A percentile compares a stretch with the other conserved stretches of the same genome.
These are phyloP conservation scores for Cryptosporidium sp. DNA, from an alignment of 169 alveolate species.

Conservation along the genomic window DNA sequence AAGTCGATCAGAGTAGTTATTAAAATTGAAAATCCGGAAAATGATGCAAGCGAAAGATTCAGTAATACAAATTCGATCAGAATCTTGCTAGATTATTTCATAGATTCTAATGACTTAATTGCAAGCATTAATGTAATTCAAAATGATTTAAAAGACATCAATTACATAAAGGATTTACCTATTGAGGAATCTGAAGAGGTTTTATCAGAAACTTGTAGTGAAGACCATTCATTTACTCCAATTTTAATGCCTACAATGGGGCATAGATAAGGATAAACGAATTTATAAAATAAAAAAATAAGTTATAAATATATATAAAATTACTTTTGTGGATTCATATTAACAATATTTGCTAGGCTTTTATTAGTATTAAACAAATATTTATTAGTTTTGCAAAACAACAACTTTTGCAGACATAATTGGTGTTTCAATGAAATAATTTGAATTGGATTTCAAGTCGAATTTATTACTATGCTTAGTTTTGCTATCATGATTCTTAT, in stretches of 20 bases:
- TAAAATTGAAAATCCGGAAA: constrained; percentile 55
- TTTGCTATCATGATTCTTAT: background rate
- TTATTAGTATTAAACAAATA: no score
- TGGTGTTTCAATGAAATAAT: constrained; percentile 30
- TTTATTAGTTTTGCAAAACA: constrained; percentile 19
- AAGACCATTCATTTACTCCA: constrained; percentile 41
- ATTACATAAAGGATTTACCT: background rate
- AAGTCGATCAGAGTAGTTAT: constrained; percentile 55
- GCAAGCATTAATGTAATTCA: background rate
- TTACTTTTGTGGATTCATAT: background rate
- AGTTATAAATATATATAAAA: background rate
- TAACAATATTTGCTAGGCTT: background rate
- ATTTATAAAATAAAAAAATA: background rate
- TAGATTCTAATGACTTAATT: constrained; percentile 18
- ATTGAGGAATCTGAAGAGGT: constrained; percentile 20
- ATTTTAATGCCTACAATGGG: constrained; percentile 72
- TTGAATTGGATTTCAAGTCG: background rate
- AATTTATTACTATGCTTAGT: background rate
- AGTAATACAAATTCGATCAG: background rate
- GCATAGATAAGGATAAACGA: constrained; percentile 27
- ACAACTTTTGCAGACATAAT: constrained; percentile 58
- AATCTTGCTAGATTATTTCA: constrained; percentile 27
- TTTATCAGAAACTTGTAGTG: constrained; percentile 33
- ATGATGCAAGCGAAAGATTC: constrained; percentile 1
- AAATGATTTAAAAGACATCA: background rate